Percentiles rank a stretch among this genome's conserved stretches.
phyloP scores from a whole-genome alignment of 129 eudicot genomes.

The Escallonia rubra region DNA sequence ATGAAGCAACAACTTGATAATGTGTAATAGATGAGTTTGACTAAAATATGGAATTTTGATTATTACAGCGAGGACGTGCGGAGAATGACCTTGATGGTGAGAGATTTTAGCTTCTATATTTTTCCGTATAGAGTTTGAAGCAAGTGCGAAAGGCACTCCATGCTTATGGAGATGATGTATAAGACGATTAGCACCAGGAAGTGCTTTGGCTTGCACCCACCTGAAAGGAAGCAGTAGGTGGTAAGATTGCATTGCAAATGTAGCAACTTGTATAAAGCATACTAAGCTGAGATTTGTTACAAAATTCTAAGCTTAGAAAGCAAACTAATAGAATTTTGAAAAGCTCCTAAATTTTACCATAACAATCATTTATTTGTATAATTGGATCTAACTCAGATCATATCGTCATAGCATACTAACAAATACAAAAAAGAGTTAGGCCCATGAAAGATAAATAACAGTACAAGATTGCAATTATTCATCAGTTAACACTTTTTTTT shows the following conservation, averaged over 20 bases:
- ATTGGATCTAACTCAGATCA: neutral
- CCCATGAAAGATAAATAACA: no score
- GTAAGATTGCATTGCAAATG: neutral
- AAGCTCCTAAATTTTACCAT: no score
- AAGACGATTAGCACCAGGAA: slow-evolving; percentile 88
- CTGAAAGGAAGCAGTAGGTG: slow-evolving; percentile 33
- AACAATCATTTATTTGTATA: no score
- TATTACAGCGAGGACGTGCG: neutral
- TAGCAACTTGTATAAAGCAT: neutral
- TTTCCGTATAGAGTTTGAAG: slow-evolving; percentile 66
- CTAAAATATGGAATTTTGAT: neutral
- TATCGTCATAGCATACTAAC: no score
- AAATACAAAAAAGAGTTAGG: no score
- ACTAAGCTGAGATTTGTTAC: no score
- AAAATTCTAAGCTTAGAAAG: no score
- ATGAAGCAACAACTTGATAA: neutral
- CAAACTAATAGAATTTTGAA: no score
- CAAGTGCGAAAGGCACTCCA: slow-evolving; percentile 67
- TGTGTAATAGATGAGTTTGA: neutral
- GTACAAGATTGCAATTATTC: no score
- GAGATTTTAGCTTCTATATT: slow-evolving; percentile 58
- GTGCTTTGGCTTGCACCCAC: slow-evolving; percentile 68
- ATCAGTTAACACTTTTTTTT: no score
- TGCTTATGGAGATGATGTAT: slow-evolving; percentile 66
- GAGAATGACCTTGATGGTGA: slow-evolving; percentile 47